Evolutionary conservation across 1,284 basidiomycete genomes (phyloP), one percentile per base, ranked within the genome.

Genomic region (Macrocystidia cucumis): DNA sequence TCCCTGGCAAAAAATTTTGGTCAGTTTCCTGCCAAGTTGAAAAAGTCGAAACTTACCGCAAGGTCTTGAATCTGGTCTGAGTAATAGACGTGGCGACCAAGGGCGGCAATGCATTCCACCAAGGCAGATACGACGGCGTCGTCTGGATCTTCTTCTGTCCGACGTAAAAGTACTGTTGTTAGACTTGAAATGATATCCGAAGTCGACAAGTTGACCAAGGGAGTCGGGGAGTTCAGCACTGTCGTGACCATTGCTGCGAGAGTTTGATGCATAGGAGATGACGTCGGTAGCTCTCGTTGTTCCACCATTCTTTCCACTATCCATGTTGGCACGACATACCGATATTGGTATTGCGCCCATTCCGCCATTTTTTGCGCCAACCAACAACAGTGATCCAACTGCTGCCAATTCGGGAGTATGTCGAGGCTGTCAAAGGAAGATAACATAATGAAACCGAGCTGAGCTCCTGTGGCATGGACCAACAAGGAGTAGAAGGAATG

Each of bases 61-160:
- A 97, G 78, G 56, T 97, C 93, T 53, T 91, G 89, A 43, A 95
- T 89, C 62, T 98, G 95, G 54, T 97, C 95, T 30, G 90, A 86
- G 55, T 98, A 97, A 65, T 96, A 95, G 37, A 95, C 79, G 54
- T 96, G 91, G 5, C 83, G 79, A 20, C 87, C 86, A 12, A 98
- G 68, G 1, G 90, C 86, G 4, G 87, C 69, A 37, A 96, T 84
- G 50, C 87, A 87, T 39, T 80, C 70, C 5, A 95, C 83, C 25
- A 95, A 60, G 2, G 73, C 61, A 0, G 80, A 71, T 5, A 96
- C 62, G 6, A 91, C 63, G 3, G 65, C 47, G 48, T 96, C 91
- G n/a, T 73, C 60, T 0, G 72, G 58, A 43, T 80, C 69, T 29
- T 80, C 60, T 2, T 77, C 67, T 18, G 83, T 69, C 37, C 87